Evolutionary conservation across 139 green algal species (phyloP), one percentile per base, ranked within the genome.

Genomic region (Closterium sp.): DNA sequence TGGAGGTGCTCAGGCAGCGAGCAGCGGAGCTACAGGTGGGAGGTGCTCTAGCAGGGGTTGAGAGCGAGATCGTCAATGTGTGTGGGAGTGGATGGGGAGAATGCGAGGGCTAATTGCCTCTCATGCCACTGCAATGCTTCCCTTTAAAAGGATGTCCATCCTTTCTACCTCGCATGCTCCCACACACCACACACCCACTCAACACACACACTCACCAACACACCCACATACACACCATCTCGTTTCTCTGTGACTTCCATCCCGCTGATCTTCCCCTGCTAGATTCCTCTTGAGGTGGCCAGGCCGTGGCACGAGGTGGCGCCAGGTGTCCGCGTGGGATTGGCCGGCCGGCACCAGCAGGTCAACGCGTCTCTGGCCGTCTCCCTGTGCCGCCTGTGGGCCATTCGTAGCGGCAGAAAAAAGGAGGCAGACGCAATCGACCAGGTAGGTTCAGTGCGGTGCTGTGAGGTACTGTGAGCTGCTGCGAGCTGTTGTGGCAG

Each of bases 321-420:
- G 30, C 22, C 30, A 31, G 31, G 31, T 21, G 29, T 90, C 22
- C 70, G 88, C 1, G 62, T 99, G 9, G 97, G 97, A 2, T 93
- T 99, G 11, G 94, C 95, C 7, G 98, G 98, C 0, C 93, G 94
- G 29, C 97, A 99, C 91, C 97, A 99, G 96, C 92, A 91, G 21
- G 29, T 97, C n/a, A 99, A 99, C 91, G 95, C 95, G 1, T 91
- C 96, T 0, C 93, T 99, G 27, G 98, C 98, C 2, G 92, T 99
- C 2, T 90, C 94, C 85, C 95, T 99, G 86, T 95, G 95, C n/a
- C 93, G 92, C 10, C 28, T 9, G 22, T 94, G 91, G 91, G 28
- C 62, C 21, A 9, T 50, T 2, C 88, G 88, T 2, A 89, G 89
- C 9, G 91, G 30, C 11, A 91, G 28, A 9, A 31, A 22, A 17